Base-by-base conservation (phyloP, 805 yeast species). In the Starmerella khaoyaiensis region DNA sequence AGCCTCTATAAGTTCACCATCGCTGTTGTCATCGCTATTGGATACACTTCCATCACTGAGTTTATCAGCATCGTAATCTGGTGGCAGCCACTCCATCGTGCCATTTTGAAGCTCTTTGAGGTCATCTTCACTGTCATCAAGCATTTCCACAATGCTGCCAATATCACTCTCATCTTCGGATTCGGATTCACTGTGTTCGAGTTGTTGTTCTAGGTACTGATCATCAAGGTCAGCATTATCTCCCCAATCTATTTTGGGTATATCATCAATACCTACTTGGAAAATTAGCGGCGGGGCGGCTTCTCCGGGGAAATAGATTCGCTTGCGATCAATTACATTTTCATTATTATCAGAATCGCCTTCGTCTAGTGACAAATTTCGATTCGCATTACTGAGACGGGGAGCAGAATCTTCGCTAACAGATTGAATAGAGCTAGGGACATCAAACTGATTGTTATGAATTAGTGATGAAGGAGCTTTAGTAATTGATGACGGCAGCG, bases 81-180 rank as follows among this genome's bases (percentile, higher is more conserved):
- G 14, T 15, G 37, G 29, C 35, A 4, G 23, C 37, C 37, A 35
- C 30, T 27, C 37, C 21, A 9, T 6, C n/a, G n/a, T n/a, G n/a
- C n/a, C n/a, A n/a, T n/a, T n/a, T 9, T 28, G 23, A 12, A 4
- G 25, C 27, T 18, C 28, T 10, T 32, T 35, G n/a, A 11, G 19
- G 14, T 21, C 31, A 33, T 40, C 40, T 12, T 11, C 20, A 18
- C 24, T 18, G 33, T 33, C 39, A 15, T 30, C 42, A 16, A 47
- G 33, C 43, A 47, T 47, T 17, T 47, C 49, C 7, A 35, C 41
- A 12, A 47, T 33, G 21, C 47, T 40, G 16, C 47, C 50, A 4
- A 34, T 37, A 23, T 45, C 47, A 20, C 42, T 40, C 16, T 39
- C 49, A 5, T 31, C 37, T 5, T 44, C 47, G 8, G 36, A 28